Conservation (phyloP, 805 yeast species). For the Candida parachauliodes region DNA sequence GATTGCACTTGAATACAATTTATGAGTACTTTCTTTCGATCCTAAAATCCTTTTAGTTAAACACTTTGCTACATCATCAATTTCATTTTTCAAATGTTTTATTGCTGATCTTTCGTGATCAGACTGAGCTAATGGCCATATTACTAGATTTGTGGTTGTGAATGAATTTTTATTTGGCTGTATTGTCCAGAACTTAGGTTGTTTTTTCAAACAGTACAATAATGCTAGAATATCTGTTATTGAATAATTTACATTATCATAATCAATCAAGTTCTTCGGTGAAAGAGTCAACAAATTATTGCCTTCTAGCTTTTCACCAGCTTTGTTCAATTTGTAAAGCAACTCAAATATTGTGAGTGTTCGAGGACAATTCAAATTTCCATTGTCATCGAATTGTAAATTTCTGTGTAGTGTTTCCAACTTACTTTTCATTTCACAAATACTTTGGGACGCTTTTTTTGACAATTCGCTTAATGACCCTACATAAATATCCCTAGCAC, state of each 20-base stretch:
- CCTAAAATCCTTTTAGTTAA: slow-evolving; percentile 13
- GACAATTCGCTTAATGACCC: slow-evolving; percentile 36
- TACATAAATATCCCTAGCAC: slow-evolving; percentile 33
- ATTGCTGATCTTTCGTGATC: slow-evolving; percentile 14
- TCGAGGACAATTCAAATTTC: slow-evolving; percentile 28
- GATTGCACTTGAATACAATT: slow-evolving; percentile 33
- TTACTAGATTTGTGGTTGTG: slow-evolving; percentile 31
- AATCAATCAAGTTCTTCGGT: slow-evolving; percentile 9
- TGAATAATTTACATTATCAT: slow-evolving; percentile 12
- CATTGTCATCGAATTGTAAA: slow-evolving; percentile 37
- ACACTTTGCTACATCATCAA: slow-evolving; percentile 18
- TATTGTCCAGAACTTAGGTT: slow-evolving; percentile 43
- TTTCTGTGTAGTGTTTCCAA: slow-evolving; percentile 45
- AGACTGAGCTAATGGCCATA: slow-evolving; percentile 24
- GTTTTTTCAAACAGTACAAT: slow-evolving; percentile 48
- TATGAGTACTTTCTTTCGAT: slow-evolving; percentile 8
- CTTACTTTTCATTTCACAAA: slow-evolving; percentile 38
- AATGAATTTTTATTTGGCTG: slow-evolving; percentile 23
- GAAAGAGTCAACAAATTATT: slow-evolving; percentile 11
- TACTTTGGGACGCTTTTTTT: slow-evolving; percentile 34
- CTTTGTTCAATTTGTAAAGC: slow-evolving; percentile 16
- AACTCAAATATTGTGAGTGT: slow-evolving; percentile 34
- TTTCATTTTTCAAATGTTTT: slow-evolving; percentile 14
- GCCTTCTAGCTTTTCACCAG: not conserved
- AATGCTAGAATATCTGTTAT: slow-evolving; percentile 36